A percentile compares a stretch with the other conserved stretches of the same genome.
Conservation (phyloP, 257 asterid genomes). For the Haberlea rhodopensis region DNA sequence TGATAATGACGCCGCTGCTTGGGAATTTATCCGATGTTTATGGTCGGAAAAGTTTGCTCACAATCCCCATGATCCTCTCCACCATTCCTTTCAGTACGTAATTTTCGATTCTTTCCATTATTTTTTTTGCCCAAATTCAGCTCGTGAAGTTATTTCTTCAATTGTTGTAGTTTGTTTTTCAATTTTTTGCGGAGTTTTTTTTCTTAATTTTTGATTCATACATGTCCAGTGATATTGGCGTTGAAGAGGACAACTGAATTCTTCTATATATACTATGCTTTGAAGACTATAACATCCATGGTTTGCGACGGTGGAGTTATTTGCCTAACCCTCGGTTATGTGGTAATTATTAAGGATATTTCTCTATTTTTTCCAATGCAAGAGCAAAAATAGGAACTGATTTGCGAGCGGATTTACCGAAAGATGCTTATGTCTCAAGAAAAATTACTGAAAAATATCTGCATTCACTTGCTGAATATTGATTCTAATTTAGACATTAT, state of each 20-base stretch:
- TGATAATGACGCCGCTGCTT: conserved; percentile 56
- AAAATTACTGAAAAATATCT: too few species aligned
- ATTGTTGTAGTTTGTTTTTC: background rate
- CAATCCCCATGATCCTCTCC: conserved; percentile 42
- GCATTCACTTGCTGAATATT: too few species aligned
- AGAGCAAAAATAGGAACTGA: too few species aligned
- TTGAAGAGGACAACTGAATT: conserved; percentile 40
- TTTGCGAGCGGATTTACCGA: too few species aligned
- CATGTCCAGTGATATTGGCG: conserved; percentile 45
- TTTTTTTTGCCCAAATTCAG: background rate
- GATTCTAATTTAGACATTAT: too few species aligned
- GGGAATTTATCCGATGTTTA: conserved; percentile 52
- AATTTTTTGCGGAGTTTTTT: background rate
- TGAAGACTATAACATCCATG: conserved; percentile 49
- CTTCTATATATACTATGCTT: conserved; percentile 50
- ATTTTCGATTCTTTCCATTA: background rate
- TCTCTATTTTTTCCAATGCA: background rate
- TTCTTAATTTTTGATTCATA: background rate
- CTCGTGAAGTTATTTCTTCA: background rate
- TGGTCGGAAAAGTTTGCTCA: conserved; percentile 54
- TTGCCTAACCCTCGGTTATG: conserved; percentile 49
- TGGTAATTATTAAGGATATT: conserved; percentile 30
- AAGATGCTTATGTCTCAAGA: background rate
- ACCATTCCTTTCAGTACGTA: conserved; percentile 45
- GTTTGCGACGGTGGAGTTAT: conserved; percentile 46